These are phyloP conservation scores for Fusarium clavum DNA, from an alignment of 2,329 filamentous ascomycete species.

Conservation along the genomic window DNA sequence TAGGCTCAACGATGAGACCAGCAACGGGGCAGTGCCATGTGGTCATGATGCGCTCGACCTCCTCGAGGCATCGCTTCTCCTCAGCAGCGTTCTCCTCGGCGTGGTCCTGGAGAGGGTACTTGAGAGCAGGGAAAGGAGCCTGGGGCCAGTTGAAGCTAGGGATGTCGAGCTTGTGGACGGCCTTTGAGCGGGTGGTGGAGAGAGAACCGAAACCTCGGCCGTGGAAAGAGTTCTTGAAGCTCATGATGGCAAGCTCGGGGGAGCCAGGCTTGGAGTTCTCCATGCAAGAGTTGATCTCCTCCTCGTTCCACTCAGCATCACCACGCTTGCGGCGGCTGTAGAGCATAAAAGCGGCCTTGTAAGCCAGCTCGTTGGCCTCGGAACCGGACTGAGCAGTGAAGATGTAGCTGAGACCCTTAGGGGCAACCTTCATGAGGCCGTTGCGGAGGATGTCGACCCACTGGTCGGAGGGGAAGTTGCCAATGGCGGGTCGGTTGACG, in stretches of 20 bases:
- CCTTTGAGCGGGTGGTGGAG: conserved; percentile 83
- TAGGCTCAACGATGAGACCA: conserved; percentile 80
- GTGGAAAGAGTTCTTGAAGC: conserved; percentile 83
- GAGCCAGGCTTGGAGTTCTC: conserved; percentile 78
- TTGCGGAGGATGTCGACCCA: conserved; percentile 79
- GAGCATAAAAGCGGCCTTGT: conserved; percentile 90
- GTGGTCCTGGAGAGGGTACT: conserved; percentile 80
- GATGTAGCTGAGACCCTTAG: conserved; percentile 80
- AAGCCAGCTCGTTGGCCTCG: conserved; percentile 86
- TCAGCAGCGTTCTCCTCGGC: conserved; percentile 76
- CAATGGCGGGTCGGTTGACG: conserved; percentile 82
- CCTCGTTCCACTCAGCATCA: conserved; percentile 75
- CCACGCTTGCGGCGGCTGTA: conserved; percentile 78
- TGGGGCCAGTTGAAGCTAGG: conserved; percentile 91
- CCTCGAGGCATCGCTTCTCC: conserved; percentile 77
- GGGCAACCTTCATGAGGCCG: conserved; percentile 78
- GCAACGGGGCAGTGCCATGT: conserved; percentile 76
- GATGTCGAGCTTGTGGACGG: conserved; percentile 88
- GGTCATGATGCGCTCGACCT: conserved; percentile 78
- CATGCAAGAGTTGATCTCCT: conserved; percentile 76
- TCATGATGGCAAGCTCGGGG: conserved; percentile 80
- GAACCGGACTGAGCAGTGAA: conserved; percentile 84
- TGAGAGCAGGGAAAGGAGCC: conserved; percentile 80
- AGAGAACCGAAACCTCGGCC: conserved; percentile 83
- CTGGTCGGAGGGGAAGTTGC: conserved; percentile 82